Evolutionary conservation across 2,329 filamentous ascomycete genomes (phyloP).

Genomic region (Alternaria sp.): DNA sequence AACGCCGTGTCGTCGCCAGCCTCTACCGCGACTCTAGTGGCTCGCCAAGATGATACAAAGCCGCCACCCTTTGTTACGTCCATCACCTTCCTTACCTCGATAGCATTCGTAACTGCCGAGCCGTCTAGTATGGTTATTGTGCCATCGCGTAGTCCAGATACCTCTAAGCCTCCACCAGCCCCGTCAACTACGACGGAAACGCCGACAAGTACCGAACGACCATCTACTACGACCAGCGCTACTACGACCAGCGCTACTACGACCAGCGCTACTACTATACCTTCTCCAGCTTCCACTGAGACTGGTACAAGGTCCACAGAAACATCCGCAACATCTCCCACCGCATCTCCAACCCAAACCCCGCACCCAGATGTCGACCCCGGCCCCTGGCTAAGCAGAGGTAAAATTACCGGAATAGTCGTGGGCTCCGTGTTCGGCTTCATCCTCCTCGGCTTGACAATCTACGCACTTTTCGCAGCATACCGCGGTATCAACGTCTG

Average conservation of each 20-base stretch:
- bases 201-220: background rate
- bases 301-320: background rate
- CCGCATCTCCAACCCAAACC: background rate
- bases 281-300: background rate
- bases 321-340: background rate
- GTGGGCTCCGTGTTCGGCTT: slow-evolving; percentile 4
- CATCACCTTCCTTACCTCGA: background rate
- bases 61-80: background rate
- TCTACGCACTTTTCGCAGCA: background rate
- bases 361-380: background rate
- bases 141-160: background rate
- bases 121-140: background rate
- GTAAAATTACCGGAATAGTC: background rate
- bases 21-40: background rate
- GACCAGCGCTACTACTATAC: background rate
- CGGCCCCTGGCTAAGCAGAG: background rate
- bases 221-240: background rate
- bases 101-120: background rate
- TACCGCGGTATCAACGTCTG: slow-evolving; percentile 12
- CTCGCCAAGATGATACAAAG: background rate
- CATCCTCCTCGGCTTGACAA: slow-evolving; percentile 1
- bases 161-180: background rate
- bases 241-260: background rate
- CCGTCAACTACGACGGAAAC: background rate
- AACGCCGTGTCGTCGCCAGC: background rate